These are phyloP conservation scores for Juglanconis sp. DNA, from an alignment of 2,329 filamentous ascomycete species.

Conservation along the genomic window DNA sequence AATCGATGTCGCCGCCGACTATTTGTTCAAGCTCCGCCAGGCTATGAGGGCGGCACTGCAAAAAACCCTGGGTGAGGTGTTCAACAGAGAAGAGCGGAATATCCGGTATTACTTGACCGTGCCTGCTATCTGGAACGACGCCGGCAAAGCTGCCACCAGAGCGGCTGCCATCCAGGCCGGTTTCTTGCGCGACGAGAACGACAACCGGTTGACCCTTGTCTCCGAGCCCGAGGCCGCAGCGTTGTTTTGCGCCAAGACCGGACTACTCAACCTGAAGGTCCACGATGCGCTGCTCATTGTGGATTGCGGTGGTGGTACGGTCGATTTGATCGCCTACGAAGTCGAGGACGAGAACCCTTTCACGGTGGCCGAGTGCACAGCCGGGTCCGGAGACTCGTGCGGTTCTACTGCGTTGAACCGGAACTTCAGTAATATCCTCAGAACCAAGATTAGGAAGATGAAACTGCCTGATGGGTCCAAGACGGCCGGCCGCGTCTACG, in stretches of 20 bases:
- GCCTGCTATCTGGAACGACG: slow-evolving; percentile 99
- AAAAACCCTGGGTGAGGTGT: slow-evolving; percentile 95
- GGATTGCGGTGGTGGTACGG: slow-evolving; percentile 96
- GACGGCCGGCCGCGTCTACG: slow-evolving; percentile 96
- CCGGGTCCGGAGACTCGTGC: slow-evolving; percentile 94
- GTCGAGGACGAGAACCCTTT: slow-evolving; percentile 97
- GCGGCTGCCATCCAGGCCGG: slow-evolving; percentile 95
- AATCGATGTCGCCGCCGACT: slow-evolving; percentile 98
- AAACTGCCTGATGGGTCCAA: slow-evolving; percentile 95
- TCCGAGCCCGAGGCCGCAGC: slow-evolving; percentile 96
- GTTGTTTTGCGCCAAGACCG: slow-evolving; percentile 96
- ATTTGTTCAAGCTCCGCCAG: slow-evolving; percentile 95
- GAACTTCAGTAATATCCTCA: slow-evolving; percentile 96
- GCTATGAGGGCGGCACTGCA: slow-evolving; percentile 94
- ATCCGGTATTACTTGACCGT: slow-evolving; percentile 97
- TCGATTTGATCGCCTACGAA: slow-evolving; percentile 98
- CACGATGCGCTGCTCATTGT: slow-evolving; percentile 98
- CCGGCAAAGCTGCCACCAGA: slow-evolving; percentile 93
- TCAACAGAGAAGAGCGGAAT: slow-evolving; percentile 96
- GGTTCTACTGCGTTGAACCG: slow-evolving; percentile 97
- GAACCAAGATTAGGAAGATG: slow-evolving; percentile 98
- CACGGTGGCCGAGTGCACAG: slow-evolving; percentile 94
- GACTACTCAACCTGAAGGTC: slow-evolving; percentile 93
- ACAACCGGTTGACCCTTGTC: slow-evolving; percentile 90
- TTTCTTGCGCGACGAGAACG: slow-evolving; percentile 94